Evolutionary conservation across 192 early-diverging fungal genomes (phyloP).

Genomic region (Glomus cerebriforme): DNA sequence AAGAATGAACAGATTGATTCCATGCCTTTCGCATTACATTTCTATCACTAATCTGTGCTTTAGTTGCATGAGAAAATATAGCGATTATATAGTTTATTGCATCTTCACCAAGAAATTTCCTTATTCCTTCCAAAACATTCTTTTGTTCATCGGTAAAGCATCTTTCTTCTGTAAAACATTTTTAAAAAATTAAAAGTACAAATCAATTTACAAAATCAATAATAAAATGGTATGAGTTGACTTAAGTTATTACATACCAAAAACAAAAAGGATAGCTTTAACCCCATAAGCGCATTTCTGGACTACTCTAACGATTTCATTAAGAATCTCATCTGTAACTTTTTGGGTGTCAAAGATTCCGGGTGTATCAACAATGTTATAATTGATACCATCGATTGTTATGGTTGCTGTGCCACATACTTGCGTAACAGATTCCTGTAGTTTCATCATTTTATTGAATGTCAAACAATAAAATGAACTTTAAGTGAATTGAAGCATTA

Average conservation of each 20-base stretch:
- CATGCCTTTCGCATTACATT: slow-evolving; percentile 5
- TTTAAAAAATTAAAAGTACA: background rate
- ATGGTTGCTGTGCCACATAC: background rate
- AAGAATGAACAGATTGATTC: background rate
- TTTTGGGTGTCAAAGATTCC: slow-evolving; percentile 23
- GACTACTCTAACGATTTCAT: slow-evolving; percentile 9
- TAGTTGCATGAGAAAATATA: slow-evolving; percentile 28
- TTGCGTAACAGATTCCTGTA: slow-evolving; percentile 27
- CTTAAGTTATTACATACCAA: slow-evolving; percentile 16
- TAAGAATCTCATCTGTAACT: background rate
- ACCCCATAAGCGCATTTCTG: slow-evolving; percentile 15
- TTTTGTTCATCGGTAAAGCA: slow-evolving; percentile 20
- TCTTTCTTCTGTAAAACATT: background rate
- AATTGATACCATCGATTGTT: background rate
- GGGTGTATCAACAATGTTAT: slow-evolving; percentile 18
- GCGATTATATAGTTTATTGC: slow-evolving; percentile 17
- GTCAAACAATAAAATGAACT: background rate
- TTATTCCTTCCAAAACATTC: slow-evolving; percentile 12
- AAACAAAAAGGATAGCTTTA: slow-evolving; percentile 27
- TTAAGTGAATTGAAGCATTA: background rate
- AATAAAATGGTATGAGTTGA: too few relatives aligned
- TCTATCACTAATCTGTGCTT: background rate
- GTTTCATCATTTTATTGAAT: background rate
- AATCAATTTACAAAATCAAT: too few relatives aligned
- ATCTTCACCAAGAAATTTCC: slow-evolving; percentile 7